Evolutionary conservation across 2,329 filamentous ascomycete genomes (phyloP), one percentile per base, ranked within the genome.

Genomic region (Leptographium radiaticola): DNA sequence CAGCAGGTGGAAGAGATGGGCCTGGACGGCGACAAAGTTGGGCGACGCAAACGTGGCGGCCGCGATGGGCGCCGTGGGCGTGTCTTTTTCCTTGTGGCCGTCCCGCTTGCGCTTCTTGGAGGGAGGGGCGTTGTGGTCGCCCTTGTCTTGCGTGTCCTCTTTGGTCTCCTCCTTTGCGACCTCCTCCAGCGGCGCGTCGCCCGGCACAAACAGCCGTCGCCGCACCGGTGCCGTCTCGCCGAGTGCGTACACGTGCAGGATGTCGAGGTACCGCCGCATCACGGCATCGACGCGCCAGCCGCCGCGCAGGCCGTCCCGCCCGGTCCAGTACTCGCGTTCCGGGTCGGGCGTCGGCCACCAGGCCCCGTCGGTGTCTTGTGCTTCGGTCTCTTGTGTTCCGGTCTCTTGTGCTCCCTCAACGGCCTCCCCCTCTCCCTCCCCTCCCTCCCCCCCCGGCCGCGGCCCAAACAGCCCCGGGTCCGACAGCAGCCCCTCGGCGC

Each of bases 251-350:
- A 77, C 77, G 67, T 96, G 83, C 49, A 97, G 77, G 56, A 98
- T 94, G 63, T 96, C 86, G 67, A 97, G 74, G 65, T 98, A 98
- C 38, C 91, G 79, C 56, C 93, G 75, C 62, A 93, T 79, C 1
- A 96, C 81, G 2, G 87, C 89, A 66, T 98, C 93, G 58, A 96
- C 81, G 55, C 93, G 78, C 69, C 87, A 97, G 1, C 93, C 94
- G 6, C 89, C 87, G 16, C 55, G 56, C 56, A 80, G 83, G 1
- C 88, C 87, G 63, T 90, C 80, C 52, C 71, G 75, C 0, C 87
- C 88, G 38, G 86, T 76, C 90, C 91, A 97, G 68, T 93, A 97
- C 62, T 94, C 89, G 56, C 85, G 76, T 0, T 83, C 86, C 9
- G 33, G 54, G 43, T 58, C 52, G 5, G 56, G 53, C 4, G 53